Base-by-base conservation (phyloP, 768 basidiomycete genomes). In the Calocybe indica region DNA sequence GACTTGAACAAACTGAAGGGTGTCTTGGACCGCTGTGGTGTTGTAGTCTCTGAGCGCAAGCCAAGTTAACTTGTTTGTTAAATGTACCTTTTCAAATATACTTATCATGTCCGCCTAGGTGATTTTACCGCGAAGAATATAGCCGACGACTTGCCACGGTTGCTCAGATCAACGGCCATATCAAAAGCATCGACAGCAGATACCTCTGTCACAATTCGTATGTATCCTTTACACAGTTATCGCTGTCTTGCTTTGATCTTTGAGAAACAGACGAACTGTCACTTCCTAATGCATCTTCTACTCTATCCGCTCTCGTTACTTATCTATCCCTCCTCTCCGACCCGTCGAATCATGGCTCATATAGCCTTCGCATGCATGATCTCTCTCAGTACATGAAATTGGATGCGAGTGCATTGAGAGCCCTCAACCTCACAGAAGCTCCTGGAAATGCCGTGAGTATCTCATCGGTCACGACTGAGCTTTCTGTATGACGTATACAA, bases 301-400 rank as follows among this genome's bases (percentile, higher is more conserved):
- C 95, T 9, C 69, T 93, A 1, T 72, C 88, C 8, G 95, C 93
- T 0, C 74, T 98, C 5, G 74, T 95, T 47, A 71, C 73, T 2
- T 97, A 97, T 62, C 79, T 98, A 0, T 75, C 80, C 11, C 82
- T 99, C 5, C 70, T 92, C 2, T 71, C 82, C 6, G 90, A 95
- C 54, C 67, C 83, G 5, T 74, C 82, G 2, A 92, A 94, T 56
- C 82, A 86, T 52, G 86, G 83, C 14, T 78, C 83, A 48, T 98
- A 84, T 69, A 81, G 76, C 10, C 75, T 99, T 9, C 78, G 77
- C 35, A 88, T 86, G 0, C 94, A 99, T 59, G 93, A 98, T 60
- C 73, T 99, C 0, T 81, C 88, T 1, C 93, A 90, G 59, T 98
- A 86, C 65, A 96, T 99, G 93, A 85, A 85, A 49, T 78, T 98